Evolutionary conservation across 345 rosid genomes (phyloP), one percentile per base, ranked within the genome.

Genomic region (Sisymbrium altissimum): DNA sequence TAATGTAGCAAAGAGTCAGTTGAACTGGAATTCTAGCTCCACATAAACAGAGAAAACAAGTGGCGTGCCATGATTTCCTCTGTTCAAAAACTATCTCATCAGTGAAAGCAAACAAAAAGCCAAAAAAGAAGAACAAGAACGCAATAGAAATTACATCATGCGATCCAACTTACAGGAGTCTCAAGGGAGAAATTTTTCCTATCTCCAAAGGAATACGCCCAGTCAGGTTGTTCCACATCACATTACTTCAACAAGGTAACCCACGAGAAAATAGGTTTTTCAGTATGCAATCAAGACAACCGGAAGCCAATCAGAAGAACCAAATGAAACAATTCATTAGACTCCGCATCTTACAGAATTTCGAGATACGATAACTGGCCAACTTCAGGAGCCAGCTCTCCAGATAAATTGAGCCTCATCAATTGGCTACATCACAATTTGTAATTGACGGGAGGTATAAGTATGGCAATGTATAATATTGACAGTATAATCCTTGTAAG

Each of bases 161-260:
- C 43, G 30, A 44, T 74, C 64, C 21, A 78, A 78, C 98, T 87
- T 89, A 89, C 98, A 90, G 81, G 67, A 89, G 92, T 66, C 0
- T 70, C 79, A 89, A 82, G 63, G 88, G 67, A 44, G 86, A 72
- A 53, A 93, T 76, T 27, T 58, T 70, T 77, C 97, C 97, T 62
- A 90, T 93, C 85, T 93, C 97, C 84, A 76, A 82, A 25, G 98
- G 98, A 79, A 93, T 86, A 77, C 71, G 78, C 12, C 97, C 94
- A 40, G 81, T 86, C 78, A 93, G 62, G 14, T 82, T 73, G 80
- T 93, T 93, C 98, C 97, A 93, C 97, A 90, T 93, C 83, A 93
- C 86, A 84, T 89, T 85, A 81, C 98, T 91, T 66, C 44, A 41
- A 70, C 38, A 60, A 60, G 41, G 18, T 18, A 66, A 58, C 27